These are phyloP conservation scores for Lunasporangiospora selenospora DNA, from an alignment of 192 early-diverging fungal genomes.

Conservation along the genomic window DNA sequence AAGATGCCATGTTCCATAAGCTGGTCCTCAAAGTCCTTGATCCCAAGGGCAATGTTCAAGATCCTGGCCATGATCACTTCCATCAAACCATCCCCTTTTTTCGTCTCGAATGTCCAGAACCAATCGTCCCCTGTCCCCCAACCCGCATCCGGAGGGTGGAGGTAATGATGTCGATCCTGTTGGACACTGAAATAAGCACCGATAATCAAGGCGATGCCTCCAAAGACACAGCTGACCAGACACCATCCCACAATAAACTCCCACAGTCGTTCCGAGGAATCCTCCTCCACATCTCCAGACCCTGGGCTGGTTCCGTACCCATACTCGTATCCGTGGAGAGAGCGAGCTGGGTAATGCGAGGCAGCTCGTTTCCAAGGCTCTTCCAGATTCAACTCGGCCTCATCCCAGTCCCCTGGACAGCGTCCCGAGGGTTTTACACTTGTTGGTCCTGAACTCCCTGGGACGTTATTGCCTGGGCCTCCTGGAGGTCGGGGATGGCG, in stretches of 20 bases:
- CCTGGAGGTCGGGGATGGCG: slow-evolving; percentile 12
- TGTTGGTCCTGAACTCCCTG: too few species aligned
- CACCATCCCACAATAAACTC: slow-evolving; percentile 40
- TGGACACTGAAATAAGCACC: slow-evolving; percentile 14
- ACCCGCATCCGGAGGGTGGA: too few species aligned
- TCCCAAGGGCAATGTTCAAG: slow-evolving; percentile 23
- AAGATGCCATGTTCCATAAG: slow-evolving; percentile 43
- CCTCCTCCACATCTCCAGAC: not conserved
- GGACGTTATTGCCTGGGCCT: too few species aligned
- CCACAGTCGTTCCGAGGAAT: slow-evolving; percentile 19
- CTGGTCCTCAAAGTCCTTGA: slow-evolving; percentile 33
- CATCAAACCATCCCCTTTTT: slow-evolving; percentile 20
- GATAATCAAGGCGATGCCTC: slow-evolving; percentile 10
- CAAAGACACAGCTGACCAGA: slow-evolving; percentile 16
- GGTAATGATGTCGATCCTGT: too few species aligned
- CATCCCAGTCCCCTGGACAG: slow-evolving; percentile 2
- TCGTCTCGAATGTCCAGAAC: slow-evolving; percentile 22
- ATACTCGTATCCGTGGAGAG: too few species aligned
- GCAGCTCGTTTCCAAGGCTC: not conserved
- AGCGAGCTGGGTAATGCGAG: too few species aligned
- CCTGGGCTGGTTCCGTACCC: not conserved
- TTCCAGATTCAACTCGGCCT: slow-evolving; percentile 1
- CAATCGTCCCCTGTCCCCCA: slow-evolving; percentile 2
- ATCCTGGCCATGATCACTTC: slow-evolving; percentile 23
- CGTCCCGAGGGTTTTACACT: too few species aligned